These are phyloP conservation scores for Pneumocystis murina DNA, from an alignment of 1,139 yeast species.

Conservation along the genomic window DNA sequence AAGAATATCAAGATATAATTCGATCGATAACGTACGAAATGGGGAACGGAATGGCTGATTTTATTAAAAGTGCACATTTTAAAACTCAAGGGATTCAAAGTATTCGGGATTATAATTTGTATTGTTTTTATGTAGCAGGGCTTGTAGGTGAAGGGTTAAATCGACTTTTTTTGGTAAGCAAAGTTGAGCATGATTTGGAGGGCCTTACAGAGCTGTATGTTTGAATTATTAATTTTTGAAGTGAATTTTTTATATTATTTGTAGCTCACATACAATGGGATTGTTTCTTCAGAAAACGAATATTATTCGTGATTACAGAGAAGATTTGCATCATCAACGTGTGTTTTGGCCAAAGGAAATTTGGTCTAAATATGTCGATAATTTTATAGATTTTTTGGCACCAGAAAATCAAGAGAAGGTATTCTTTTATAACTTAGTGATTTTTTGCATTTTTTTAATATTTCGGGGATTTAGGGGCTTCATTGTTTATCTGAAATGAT, in stretches of 20 bases:
- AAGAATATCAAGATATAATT: slow-evolving; percentile 65
- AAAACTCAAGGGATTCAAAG: slow-evolving; percentile 58
- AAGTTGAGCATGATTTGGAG: slow-evolving; percentile 25
- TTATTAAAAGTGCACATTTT: slow-evolving; percentile 47
- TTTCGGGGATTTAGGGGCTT: not conserved
- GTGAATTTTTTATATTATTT: not conserved
- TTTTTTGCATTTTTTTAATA: no score
- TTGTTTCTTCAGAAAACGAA: slow-evolving; percentile 87
- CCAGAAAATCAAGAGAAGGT: slow-evolving; percentile 47
- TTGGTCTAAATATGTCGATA: slow-evolving; percentile 60
- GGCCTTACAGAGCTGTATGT: slow-evolving; percentile 6
- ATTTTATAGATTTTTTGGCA: slow-evolving; percentile 33
- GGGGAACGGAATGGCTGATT: slow-evolving; percentile 98
- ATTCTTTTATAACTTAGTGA: slow-evolving; percentile 35
- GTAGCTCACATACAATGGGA: slow-evolving; percentile 70
- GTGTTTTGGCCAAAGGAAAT: slow-evolving; percentile 93
- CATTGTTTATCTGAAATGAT: slow-evolving; percentile 54
- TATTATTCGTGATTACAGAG: slow-evolving; percentile 87
- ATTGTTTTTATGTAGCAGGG: slow-evolving; percentile 96
- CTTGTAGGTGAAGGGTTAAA: slow-evolving; percentile 94
- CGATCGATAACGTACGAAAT: slow-evolving; percentile 61
- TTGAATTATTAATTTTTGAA: not conserved
- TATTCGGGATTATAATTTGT: slow-evolving; percentile 65
- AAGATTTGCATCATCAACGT: slow-evolving; percentile 82
- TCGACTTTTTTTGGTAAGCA: slow-evolving; percentile 55